Percentiles rank a stretch among this genome's conserved stretches.
phyloP scores from a whole-genome alignment of 1,284 basidiomycete genomes.

The Apiotrichum sp. region DNA sequence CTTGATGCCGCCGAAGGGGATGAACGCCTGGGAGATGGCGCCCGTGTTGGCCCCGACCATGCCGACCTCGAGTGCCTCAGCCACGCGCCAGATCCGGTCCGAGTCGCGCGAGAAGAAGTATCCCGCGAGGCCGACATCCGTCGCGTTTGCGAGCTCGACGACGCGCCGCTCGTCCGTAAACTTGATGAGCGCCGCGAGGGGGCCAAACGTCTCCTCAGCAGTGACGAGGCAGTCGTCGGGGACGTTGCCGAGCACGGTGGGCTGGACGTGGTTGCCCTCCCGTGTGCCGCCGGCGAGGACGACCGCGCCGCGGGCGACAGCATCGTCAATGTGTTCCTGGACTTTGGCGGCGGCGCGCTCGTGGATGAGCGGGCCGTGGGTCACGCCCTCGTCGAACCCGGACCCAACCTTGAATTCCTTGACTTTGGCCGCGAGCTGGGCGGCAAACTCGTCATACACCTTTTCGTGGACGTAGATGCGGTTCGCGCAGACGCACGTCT shows the following conservation, averaged over 20 bases:
- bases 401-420: conserved; percentile 85
- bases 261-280: conserved; percentile 66
- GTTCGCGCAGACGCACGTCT: conserved; percentile 58
- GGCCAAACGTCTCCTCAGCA: conserved; percentile 83
- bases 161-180: conserved; percentile 94
- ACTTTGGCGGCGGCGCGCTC: conserved; percentile 81
- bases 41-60: conserved; percentile 74
- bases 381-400: conserved; percentile 73
- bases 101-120: conserved; percentile 91
- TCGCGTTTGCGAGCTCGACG: conserved; percentile 73
- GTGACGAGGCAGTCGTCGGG: conserved; percentile 55
- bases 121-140: conserved; percentile 78
- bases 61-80: conserved; percentile 91
- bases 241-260: conserved; percentile 87
- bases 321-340: conserved; percentile 76
- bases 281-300: conserved; percentile 79
- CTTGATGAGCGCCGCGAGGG: conserved; percentile 56
- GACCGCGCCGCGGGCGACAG: conserved; percentile 73
- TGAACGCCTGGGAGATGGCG: conserved; percentile 56
- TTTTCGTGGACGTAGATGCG: conserved; percentile 43
- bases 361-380: conserved; percentile 93
- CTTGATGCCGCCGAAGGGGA: conserved; percentile 81
- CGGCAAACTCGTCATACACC: conserved; percentile 45
- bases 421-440: conserved; percentile 52
- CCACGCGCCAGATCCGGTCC: conserved; percentile 89